Base-by-base conservation (phyloP, 176 grass and related monocot species). In the Miscanthus lutarioriparius region DNA sequence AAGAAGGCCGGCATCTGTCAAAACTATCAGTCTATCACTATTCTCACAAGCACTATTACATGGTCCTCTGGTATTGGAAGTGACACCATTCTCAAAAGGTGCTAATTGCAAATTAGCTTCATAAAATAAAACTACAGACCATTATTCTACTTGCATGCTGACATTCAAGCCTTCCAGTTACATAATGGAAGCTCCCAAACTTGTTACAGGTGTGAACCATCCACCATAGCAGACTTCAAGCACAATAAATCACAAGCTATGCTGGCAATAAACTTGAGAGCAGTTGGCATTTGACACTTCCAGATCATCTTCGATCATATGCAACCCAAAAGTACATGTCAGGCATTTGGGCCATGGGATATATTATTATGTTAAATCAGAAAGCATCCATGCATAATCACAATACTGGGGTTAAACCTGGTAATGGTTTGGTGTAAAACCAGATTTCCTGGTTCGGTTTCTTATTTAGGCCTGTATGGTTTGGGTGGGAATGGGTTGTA, bases 181-280 rank as follows among this genome's bases (percentile, higher is more conserved):
- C 36, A 68, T 13, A 8, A 64, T 75, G 70, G 40, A 77, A 74
- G n/a, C 16, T 32, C 3, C 17, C 16, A 2, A 54, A 56, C n/a
- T 68, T 83, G 81, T 67, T 84, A 40, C 62, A 77, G 22, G 33
- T 11, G 32, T 67, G 38, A 63, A 82, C 25, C 5, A 70, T 38
- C 68, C 22, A 19, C 16, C 64, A 87, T 63, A 73, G 16, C 69
- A 82, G 69, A 28, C 3, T 39, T 76, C 10, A 69, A 48, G 76
- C 16, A 47, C 70, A 66, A 15, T 8, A 62, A 70, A 33, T 9
- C n/a, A 41, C 10, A 73, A 1, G 17, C 28, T 23, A 74, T 48
- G 39, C 11, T 83, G 32, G 4, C 20, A 74, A 45, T 9, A 72
- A 81, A 39, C 9, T 41, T 47, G 39, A 32, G 10, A 66, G 17